Conservation (phyloP, 768 basidiomycete species). For the Punctularia strigosozonata region DNA sequence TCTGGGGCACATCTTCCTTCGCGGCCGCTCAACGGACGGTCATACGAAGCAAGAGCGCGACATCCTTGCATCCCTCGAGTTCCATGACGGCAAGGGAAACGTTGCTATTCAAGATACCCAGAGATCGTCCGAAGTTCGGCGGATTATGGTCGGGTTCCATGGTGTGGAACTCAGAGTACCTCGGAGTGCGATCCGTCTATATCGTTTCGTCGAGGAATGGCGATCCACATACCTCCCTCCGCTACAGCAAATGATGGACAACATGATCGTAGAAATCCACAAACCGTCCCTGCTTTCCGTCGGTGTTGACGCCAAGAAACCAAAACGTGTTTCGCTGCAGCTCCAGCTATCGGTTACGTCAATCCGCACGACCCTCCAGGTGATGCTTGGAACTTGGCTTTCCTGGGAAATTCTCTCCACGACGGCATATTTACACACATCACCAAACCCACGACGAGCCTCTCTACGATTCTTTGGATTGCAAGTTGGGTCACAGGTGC, state of each 20-base stretch:
- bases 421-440: slow-evolving; percentile 33
- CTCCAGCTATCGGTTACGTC: slow-evolving; percentile 40
- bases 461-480: slow-evolving; percentile 42
- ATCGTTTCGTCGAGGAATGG: slow-evolving; percentile 78
- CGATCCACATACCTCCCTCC: slow-evolving; percentile 66
- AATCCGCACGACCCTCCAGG: slow-evolving; percentile 55
- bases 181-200: slow-evolving; percentile 69
- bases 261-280: slow-evolving; percentile 50
- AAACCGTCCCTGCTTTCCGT: slow-evolving; percentile 12
- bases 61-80: slow-evolving; percentile 47
- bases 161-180: slow-evolving; percentile 51
- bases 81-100: slow-evolving; percentile 35
- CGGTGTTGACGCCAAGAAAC: slow-evolving; percentile 8
- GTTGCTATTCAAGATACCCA: slow-evolving; percentile 35
- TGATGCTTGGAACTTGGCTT: slow-evolving; percentile 84
- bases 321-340: slow-evolving; percentile 22
- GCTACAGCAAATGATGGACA: slow-evolving; percentile 54
- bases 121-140: slow-evolving; percentile 23
- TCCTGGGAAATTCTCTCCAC: slow-evolving; percentile 55
- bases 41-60: slow-evolving; percentile 33
- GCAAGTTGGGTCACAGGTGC: slow-evolving; percentile 47
- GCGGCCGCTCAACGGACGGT: slow-evolving; percentile 41
- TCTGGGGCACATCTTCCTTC: slow-evolving; percentile 42
- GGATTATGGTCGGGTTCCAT: slow-evolving; percentile 32
- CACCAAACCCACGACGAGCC: slow-evolving; percentile 20